Conservation (phyloP, 2,329 filamentous ascomycete genomes). For the Neoscytalidium dimidiatum region DNA sequence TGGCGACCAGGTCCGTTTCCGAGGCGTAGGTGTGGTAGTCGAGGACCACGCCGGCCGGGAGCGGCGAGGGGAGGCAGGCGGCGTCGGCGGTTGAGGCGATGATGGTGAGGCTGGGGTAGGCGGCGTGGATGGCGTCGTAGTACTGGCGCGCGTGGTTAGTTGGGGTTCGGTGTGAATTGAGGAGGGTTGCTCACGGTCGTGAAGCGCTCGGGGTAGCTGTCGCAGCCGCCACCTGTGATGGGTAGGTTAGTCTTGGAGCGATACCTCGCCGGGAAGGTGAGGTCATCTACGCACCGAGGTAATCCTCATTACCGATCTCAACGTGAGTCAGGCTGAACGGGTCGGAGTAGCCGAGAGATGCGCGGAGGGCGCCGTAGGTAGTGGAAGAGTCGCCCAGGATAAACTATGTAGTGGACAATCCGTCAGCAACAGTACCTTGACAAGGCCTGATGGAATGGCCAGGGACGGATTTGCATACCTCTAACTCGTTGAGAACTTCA, state of each 20-base stretch:
- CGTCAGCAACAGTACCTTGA: too few relatives aligned
- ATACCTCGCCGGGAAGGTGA: neutral
- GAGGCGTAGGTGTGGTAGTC: conserved; percentile 50
- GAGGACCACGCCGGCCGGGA: conserved; percentile 41
- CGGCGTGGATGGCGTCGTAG: conserved; percentile 58
- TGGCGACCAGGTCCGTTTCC: conserved; percentile 46
- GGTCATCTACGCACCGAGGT: conserved; percentile 45
- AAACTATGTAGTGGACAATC: conserved; percentile 40
- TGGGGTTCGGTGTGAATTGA: too few relatives aligned
- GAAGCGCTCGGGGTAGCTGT: conserved; percentile 54
- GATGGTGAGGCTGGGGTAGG: conserved; percentile 60
- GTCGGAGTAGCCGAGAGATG: conserved; percentile 60
- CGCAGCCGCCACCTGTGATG: conserved; percentile 36
- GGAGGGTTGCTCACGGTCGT: conserved; percentile 45
- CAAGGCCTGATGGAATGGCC: too few relatives aligned
- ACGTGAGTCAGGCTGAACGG: conserved; percentile 64
- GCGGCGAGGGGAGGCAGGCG: conserved; percentile 18
- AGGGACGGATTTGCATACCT: conserved; percentile 30
- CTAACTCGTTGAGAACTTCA: conserved; percentile 63
- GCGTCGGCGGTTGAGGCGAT: conserved; percentile 50
- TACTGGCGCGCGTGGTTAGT: too few relatives aligned
- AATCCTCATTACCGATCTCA: conserved; percentile 70
- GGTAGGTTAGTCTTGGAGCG: neutral
- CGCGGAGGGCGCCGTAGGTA: conserved; percentile 60
- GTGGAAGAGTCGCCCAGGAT: conserved; percentile 56